Conservation (phyloP, 805 yeast species). For the Kodamaea laetipori region DNA sequence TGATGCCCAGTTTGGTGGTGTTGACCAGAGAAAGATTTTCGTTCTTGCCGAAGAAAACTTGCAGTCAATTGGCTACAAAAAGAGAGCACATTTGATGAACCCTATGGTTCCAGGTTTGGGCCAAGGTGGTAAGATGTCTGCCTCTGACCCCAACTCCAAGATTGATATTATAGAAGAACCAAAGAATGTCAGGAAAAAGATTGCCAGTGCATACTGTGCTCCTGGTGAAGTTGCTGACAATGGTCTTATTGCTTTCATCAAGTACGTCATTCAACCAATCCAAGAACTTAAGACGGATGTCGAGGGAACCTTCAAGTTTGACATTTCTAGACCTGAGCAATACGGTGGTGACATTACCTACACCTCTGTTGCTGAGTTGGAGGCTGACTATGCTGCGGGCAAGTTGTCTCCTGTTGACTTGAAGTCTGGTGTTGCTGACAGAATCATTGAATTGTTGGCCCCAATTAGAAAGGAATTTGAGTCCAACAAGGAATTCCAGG, state of each 20-base stretch:
- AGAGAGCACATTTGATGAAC: conserved; percentile 98
- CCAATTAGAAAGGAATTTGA: conserved; percentile 78
- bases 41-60: conserved; percentile 95
- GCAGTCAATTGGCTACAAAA: conserved; percentile 84
- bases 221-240: conserved; percentile 90
- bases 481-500: conserved; percentile 68
- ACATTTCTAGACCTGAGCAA: conserved; percentile 89
- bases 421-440: conserved; percentile 87
- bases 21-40: conserved; percentile 96
- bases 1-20: conserved; percentile 98
- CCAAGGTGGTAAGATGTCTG: conserved; percentile 98
- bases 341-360: conserved; percentile 92
- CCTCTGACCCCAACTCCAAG: conserved; percentile 97
- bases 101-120: conserved; percentile 97
- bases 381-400: conserved; percentile 69
- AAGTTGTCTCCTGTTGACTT: conserved; percentile 90
- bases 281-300: conserved; percentile 69
- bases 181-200: conserved; percentile 83
- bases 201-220: conserved; percentile 89
- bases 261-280: conserved; percentile 83
- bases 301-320: conserved; percentile 59
- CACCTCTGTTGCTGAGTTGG: conserved; percentile 65
- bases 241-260: conserved; percentile 84
- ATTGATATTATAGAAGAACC: conserved; percentile 92
- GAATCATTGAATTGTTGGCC: conserved; percentile 74